A percentile compares a stretch with the other conserved stretches of the same genome.
Conservation (phyloP, 805 yeast species). For the Grigorovia yakushimaensis region DNA sequence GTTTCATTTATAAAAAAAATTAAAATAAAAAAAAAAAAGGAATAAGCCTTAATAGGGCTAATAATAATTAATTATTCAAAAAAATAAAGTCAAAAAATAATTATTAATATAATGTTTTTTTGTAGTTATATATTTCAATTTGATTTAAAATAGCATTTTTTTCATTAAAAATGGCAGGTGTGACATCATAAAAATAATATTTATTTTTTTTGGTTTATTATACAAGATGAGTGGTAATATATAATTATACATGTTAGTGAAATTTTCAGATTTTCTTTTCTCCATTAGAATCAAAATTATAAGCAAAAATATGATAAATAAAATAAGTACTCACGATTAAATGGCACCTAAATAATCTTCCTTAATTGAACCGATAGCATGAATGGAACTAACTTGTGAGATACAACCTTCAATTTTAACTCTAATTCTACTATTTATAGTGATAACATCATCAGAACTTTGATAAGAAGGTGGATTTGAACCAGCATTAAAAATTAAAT, state of each 20-base stretch:
- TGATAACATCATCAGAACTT: slow-evolving; percentile 88
- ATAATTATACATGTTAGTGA: not conserved
- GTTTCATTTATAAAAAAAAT: no score
- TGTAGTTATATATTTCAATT: not conserved
- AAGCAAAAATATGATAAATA: no score
- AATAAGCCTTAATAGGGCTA: not conserved
- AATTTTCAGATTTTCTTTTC: no score
- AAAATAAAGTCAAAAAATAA: no score
- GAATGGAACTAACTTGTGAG: slow-evolving; percentile 93
- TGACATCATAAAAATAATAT: not conserved
- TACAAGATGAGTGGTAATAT: not conserved
- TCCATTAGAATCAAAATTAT: no score
- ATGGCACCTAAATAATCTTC: slow-evolving; percentile 92
- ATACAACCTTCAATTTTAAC: slow-evolving; percentile 95
- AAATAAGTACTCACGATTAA: slow-evolving; percentile 3
- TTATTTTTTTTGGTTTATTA: not conserved
- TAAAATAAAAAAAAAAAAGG: no score
- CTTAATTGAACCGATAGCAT: slow-evolving; percentile 95
- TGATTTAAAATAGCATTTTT: not conserved
- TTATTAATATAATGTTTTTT: no score
- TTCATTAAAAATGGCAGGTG: no score
- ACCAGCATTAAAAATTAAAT: slow-evolving; percentile 86
- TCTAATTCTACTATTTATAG: slow-evolving; percentile 87
- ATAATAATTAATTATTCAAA: no score
- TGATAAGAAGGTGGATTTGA: slow-evolving; percentile 98